These are phyloP conservation scores for Butyriboletus loyo DNA, from an alignment of 768 basidiomycete genomes.

Conservation along the genomic window DNA sequence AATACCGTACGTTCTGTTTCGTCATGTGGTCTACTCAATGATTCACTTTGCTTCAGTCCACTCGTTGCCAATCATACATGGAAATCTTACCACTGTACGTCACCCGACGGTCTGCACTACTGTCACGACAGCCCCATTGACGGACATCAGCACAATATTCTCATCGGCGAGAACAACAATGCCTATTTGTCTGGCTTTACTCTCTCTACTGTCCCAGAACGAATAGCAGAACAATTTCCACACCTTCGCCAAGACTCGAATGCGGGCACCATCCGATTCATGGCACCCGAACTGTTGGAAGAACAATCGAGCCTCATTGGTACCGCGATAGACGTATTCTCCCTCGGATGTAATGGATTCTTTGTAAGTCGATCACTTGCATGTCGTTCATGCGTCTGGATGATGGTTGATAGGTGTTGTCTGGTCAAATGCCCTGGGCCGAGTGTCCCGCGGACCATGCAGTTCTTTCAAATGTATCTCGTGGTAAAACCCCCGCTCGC, in stretches of 20 bases:
- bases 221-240: slow-evolving; percentile 10
- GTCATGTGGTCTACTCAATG: not conserved
- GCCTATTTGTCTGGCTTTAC: slow-evolving; percentile 12
- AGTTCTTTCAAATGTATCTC: slow-evolving; percentile 1
- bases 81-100: slow-evolving; percentile 14
- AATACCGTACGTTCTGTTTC: slow-evolving; percentile 7
- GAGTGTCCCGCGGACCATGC: slow-evolving; percentile 9
- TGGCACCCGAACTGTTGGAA: slow-evolving; percentile 11
- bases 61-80: slow-evolving; percentile 15
- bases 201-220: slow-evolving; percentile 10
- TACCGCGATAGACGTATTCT: slow-evolving; percentile 7
- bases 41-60: slow-evolving; percentile 3
- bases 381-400: not conserved
- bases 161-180: slow-evolving; percentile 7
- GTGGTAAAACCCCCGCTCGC: slow-evolving; percentile 4
- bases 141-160: slow-evolving; percentile 9
- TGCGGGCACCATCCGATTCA: slow-evolving; percentile 11
- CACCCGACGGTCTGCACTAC: not conserved
- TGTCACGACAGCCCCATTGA: not conserved
- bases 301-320: not conserved
- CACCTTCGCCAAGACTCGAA: slow-evolving; percentile 10
- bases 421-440: slow-evolving; percentile 11
- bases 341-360: slow-evolving; percentile 13
- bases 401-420: slow-evolving; percentile 6
- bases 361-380: not conserved